Percentiles rank a stretch among this genome's conserved stretches.
These are phyloP conservation scores for Yamadazyma philogaea DNA, from an alignment of 805 yeast genomes.

Conservation along the genomic window DNA sequence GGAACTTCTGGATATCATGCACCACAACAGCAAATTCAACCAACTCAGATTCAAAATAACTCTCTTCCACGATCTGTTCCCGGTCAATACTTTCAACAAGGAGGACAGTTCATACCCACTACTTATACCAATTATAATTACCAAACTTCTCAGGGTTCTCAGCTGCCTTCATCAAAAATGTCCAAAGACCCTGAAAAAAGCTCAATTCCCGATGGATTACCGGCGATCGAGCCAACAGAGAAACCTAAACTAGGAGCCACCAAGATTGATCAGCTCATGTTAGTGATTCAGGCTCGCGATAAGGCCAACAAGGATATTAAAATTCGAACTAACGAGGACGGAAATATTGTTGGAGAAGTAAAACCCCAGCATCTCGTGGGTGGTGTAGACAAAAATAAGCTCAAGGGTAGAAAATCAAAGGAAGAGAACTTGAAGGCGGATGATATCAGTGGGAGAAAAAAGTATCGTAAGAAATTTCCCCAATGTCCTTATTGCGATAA, in stretches of 20 bases:
- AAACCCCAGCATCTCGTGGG: slow-evolving; percentile 61
- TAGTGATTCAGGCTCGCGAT: slow-evolving; percentile 84
- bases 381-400: slow-evolving; percentile 65
- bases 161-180: slow-evolving; percentile 9
- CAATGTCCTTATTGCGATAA: slow-evolving; percentile 78
- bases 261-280: slow-evolving; percentile 86
- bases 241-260: slow-evolving; percentile 80
- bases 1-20: neutral
- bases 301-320: slow-evolving; percentile 65
- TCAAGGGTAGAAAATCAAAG: neutral
- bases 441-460: slow-evolving; percentile 19
- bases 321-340: slow-evolving; percentile 56
- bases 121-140: slow-evolving; percentile 11
- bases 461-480: slow-evolving; percentile 47
- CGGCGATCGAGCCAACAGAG: slow-evolving; percentile 42
- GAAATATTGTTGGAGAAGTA: slow-evolving; percentile 53
- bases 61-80: slow-evolving; percentile 10
- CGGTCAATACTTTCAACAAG: slow-evolving; percentile 7
- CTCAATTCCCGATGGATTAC: neutral
- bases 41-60: slow-evolving; percentile 9
- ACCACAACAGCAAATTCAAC: slow-evolving; percentile 4
- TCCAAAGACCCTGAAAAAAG: slow-evolving; percentile 2
- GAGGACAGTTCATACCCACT: slow-evolving; percentile 14
- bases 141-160: slow-evolving; percentile 6
- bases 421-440: slow-evolving; percentile 11